Conservation (phyloP, 139 green algal genomes). For the Chlorella sp. region DNA sequence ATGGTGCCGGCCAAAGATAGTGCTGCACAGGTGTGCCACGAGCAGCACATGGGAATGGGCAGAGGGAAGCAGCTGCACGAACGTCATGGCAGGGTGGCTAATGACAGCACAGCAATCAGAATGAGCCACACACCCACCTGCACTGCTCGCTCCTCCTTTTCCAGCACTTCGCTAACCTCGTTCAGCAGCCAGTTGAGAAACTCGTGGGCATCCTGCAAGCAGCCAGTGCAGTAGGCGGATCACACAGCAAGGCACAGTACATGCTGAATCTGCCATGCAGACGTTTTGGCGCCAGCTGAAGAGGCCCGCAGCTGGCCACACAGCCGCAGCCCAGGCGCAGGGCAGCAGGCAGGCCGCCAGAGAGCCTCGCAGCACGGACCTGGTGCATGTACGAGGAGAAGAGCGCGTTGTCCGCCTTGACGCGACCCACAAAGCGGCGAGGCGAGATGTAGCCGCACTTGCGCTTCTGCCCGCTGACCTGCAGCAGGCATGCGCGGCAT, state of each 20-base stretch:
- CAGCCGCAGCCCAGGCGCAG: too few species aligned
- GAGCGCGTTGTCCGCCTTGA: slow-evolving; percentile 96
- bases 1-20: too few species aligned
- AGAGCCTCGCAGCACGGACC: slow-evolving; percentile 56
- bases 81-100: too few species aligned
- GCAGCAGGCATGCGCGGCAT: slow-evolving; percentile 13
- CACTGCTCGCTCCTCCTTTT: slow-evolving; percentile 68
- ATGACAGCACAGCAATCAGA: too few species aligned
- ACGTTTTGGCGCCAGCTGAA: too few species aligned
- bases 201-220: slow-evolving; percentile 96
- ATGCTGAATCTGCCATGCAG: neutral
- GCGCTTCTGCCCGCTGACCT: slow-evolving; percentile 90
- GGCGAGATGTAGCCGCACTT: slow-evolving; percentile 90
- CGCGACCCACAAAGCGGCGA: slow-evolving; percentile 89
- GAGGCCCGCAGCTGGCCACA: too few species aligned
- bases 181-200: slow-evolving; percentile 98
- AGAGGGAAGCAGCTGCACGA: too few species aligned
- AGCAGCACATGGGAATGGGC: too few species aligned
- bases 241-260: too few species aligned
- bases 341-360: too few species aligned
- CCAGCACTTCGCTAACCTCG: slow-evolving; percentile 89
- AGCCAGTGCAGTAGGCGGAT: neutral
- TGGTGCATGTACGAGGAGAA: slow-evolving; percentile 98
- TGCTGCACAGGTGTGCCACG: too few species aligned
- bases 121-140: too few species aligned